phyloP scores from a whole-genome alignment of 2,329 filamentous ascomycete species.

The Teratosphaeria viscida region DNA sequence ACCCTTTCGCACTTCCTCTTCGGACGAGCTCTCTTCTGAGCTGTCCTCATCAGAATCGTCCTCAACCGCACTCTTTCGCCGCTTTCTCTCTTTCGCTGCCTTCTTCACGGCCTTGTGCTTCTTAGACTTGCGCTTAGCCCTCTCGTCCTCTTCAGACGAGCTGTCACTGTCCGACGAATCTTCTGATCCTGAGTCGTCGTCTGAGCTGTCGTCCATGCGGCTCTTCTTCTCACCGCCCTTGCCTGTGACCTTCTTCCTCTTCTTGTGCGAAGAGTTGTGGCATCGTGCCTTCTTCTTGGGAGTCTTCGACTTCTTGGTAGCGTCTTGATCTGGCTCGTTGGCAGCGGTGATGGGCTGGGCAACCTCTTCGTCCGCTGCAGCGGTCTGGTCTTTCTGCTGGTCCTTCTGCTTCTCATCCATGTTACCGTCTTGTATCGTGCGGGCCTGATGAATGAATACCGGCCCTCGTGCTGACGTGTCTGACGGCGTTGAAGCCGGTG shows the following conservation, averaged over 20 bases:
- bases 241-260: constrained; percentile 4
- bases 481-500: constrained; percentile 18
- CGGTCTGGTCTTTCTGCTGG: constrained; percentile 9
- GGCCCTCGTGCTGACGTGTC: constrained; percentile 10
- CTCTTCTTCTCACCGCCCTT: constrained; percentile 4
- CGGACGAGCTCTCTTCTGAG: constrained; percentile 14
- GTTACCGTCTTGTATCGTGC: constrained; percentile 9
- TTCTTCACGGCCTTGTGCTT: constrained; percentile 2
- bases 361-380: constrained; percentile 6
- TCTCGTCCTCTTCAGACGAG: constrained; percentile 2
- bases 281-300: constrained; percentile 11
- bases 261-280: constrained; percentile 3
- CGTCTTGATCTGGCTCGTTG: constrained; percentile 1
- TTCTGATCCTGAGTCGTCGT: constrained; percentile 1
- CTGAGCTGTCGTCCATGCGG: constrained; percentile 1
- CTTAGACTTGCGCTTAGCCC: constrained; percentile 1
- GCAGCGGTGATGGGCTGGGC: constrained; percentile 7
- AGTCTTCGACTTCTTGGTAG: constrained; percentile 6
- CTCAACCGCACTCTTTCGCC: not conserved
- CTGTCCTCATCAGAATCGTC: constrained; percentile 4
- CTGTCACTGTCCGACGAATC: constrained; percentile 1
- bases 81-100: constrained; percentile 2
- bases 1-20: constrained; percentile 12
- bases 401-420: constrained; percentile 18
- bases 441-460: constrained; percentile 9